Conservation (phyloP, 129 eudicot genomes). For the Pittosporum tobira region DNA sequence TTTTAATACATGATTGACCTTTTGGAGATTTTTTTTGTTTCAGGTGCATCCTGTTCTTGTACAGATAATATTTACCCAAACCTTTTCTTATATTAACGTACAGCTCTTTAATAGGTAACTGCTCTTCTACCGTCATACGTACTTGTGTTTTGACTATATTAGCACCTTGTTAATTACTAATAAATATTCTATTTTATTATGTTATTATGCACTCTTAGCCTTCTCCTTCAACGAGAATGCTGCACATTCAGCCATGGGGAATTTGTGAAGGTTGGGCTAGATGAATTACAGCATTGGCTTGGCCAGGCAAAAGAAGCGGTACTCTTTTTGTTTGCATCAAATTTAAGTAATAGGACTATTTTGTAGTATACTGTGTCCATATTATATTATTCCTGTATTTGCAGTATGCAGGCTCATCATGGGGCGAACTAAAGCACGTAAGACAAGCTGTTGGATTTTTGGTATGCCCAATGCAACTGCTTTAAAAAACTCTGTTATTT, state of each 20-base stretch:
- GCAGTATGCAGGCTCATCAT: slow-evolving; percentile 72
- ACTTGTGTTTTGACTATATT: not conserved
- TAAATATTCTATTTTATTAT: no score
- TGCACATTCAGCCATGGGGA: slow-evolving; percentile 68
- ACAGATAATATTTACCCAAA: slow-evolving; percentile 43
- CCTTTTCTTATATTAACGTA: slow-evolving; percentile 48
- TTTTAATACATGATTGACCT: slow-evolving; percentile 20
- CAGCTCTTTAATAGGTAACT: slow-evolving; percentile 80
- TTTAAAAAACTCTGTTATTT: no score
- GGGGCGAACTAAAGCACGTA: slow-evolving; percentile 55
- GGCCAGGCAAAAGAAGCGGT: slow-evolving; percentile 55
- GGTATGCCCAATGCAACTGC: no score
- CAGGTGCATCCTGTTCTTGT: slow-evolving; percentile 74
- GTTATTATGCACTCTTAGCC: slow-evolving; percentile 25
- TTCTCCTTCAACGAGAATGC: slow-evolving; percentile 62
- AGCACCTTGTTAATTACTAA: not conserved
- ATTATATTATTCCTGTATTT: not conserved
- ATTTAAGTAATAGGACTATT: no score
- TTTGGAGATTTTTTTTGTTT: slow-evolving; percentile 9
- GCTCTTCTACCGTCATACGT: not conserved
- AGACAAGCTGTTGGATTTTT: slow-evolving; percentile 77
- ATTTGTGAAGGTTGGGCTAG: slow-evolving; percentile 66
- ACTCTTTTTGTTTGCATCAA: not conserved
- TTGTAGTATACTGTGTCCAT: no score
- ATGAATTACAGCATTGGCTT: slow-evolving; percentile 63